These are phyloP conservation scores for Phytophthora citrophthora DNA, from an alignment of 352 stramenopile genomes.

Conservation along the genomic window DNA sequence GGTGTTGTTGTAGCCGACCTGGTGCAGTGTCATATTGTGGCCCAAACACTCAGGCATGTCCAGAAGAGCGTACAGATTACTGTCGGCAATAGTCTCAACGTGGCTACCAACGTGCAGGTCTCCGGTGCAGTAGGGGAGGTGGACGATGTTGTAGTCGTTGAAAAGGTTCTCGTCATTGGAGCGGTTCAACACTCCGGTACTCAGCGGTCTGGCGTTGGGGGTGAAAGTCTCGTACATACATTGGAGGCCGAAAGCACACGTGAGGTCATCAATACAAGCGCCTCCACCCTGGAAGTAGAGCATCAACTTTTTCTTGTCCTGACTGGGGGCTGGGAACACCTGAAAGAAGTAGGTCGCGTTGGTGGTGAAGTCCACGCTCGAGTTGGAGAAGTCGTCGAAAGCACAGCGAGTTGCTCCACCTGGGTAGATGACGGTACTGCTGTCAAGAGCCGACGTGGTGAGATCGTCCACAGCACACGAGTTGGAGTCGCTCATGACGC, in stretches of 20 bases:
- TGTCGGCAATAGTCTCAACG: constrained; percentile 35
- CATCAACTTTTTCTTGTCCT: constrained; percentile 71
- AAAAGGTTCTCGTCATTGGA: constrained; percentile 73
- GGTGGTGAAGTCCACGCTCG: constrained; percentile 47
- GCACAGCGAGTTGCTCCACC: constrained; percentile 59
- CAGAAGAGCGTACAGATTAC: constrained; percentile 46
- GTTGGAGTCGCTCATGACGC: constrained; percentile 57
- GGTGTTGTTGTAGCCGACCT: constrained; percentile 70
- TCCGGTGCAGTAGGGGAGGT: constrained; percentile 78
- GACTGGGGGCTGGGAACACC: constrained; percentile 59
- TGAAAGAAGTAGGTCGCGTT: constrained; percentile 80
- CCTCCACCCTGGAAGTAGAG: constrained; percentile 78
- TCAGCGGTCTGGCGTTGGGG: constrained; percentile 52
- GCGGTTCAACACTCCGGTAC: constrained; percentile 65
- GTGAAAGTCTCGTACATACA: constrained; percentile 69
- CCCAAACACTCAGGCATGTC: constrained; percentile 44
- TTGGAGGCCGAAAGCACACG: constrained; percentile 70
- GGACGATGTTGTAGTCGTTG: constrained; percentile 79
- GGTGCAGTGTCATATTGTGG: constrained; percentile 61
- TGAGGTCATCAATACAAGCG: constrained; percentile 68
- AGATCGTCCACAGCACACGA: constrained; percentile 59
- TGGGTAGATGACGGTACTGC: constrained; percentile 64
- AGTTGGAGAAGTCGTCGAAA: constrained; percentile 58
- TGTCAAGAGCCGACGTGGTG: constrained; percentile 49
- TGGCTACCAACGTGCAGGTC: constrained; percentile 69